Evolutionary conservation across 768 basidiomycete genomes (phyloP).

Genomic region (Sutorius australiensis): DNA sequence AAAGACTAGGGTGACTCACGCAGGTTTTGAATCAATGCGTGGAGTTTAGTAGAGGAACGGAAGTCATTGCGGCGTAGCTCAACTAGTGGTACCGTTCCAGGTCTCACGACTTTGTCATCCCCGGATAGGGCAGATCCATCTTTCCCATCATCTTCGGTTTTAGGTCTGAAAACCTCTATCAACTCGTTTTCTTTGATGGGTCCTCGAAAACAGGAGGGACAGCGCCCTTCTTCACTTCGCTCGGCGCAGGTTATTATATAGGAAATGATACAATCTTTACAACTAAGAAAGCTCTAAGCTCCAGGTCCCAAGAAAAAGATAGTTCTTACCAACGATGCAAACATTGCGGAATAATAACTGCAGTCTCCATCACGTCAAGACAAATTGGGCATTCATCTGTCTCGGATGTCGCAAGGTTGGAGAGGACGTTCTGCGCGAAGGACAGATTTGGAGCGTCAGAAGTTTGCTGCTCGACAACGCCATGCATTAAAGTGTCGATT

Average conservation of each 20-base stretch:
- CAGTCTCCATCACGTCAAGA: slow-evolving; percentile 69
- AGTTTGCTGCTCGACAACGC: slow-evolving; percentile 40
- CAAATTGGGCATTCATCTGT: slow-evolving; percentile 81
- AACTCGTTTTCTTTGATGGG: slow-evolving; percentile 64
- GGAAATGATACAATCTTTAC: slow-evolving; percentile 85
- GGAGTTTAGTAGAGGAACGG: slow-evolving; percentile 85
- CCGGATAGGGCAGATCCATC: background rate
- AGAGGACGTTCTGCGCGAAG: slow-evolving; percentile 64
- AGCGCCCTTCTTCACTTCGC: slow-evolving; percentile 64
- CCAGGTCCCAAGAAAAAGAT: background rate
- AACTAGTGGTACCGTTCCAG: slow-evolving; percentile 39
- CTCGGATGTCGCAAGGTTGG: slow-evolving; percentile 47
- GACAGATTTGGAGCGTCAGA: slow-evolving; percentile 32
- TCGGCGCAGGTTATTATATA: slow-evolving; percentile 68
- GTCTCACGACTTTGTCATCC: slow-evolving; percentile 17
- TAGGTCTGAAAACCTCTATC: slow-evolving; percentile 54
- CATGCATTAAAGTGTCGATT: slow-evolving; percentile 56
- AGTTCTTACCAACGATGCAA: slow-evolving; percentile 64
- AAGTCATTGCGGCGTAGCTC: slow-evolving; percentile 78
- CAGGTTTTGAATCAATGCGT: slow-evolving; percentile 74
- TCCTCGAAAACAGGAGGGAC: slow-evolving; percentile 75
- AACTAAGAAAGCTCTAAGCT: slow-evolving; percentile 42
- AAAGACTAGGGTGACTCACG: slow-evolving; percentile 39
- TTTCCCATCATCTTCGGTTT: slow-evolving; percentile 6
- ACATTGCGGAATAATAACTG: slow-evolving; percentile 69